phyloP scores from a whole-genome alignment of 441 rosid species.

The Pelargonium citronellum region DNA sequence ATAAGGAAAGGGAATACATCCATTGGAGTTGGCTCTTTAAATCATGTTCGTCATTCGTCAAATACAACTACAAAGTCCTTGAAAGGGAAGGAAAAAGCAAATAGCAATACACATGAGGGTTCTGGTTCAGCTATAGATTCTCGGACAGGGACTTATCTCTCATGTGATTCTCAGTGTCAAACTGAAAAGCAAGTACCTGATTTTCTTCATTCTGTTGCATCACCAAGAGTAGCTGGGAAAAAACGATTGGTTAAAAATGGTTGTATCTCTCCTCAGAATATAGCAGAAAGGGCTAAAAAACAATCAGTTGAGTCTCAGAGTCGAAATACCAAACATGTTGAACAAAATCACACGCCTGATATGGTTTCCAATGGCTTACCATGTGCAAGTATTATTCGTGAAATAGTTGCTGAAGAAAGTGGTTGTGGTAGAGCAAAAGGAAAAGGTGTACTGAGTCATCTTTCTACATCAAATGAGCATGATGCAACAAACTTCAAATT shows the following conservation, averaged over 20 bases:
- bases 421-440: slow-evolving; percentile 39
- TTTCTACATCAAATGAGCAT: slow-evolving; percentile 28
- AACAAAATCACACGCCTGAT: slow-evolving; percentile 24
- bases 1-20: slow-evolving; percentile 3
- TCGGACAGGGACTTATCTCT: not conserved
- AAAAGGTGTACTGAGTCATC: slow-evolving; percentile 34
- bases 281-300: slow-evolving; percentile 43
- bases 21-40: slow-evolving; percentile 1
- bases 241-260: slow-evolving; percentile 78
- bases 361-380: slow-evolving; percentile 24
- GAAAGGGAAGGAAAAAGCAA: slow-evolving; percentile 25
- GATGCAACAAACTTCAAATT: slow-evolving; percentile 16
- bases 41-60: slow-evolving; percentile 6
- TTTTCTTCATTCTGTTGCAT: slow-evolving; percentile 21
- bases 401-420: slow-evolving; percentile 43
- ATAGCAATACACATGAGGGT: slow-evolving; percentile 13
- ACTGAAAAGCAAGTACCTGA: not conserved
- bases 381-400: slow-evolving; percentile 23
- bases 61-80: slow-evolving; percentile 1
- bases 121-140: slow-evolving; percentile 6
- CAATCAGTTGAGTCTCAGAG: slow-evolving; percentile 27
- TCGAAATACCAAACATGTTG: slow-evolving; percentile 20
- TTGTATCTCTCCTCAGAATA: slow-evolving; percentile 69
- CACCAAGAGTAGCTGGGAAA: slow-evolving; percentile 36
- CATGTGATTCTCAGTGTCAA: not conserved